phyloP scores from a whole-genome alignment of 2,329 filamentous ascomycete genomes.

The Cordyceps pruinosa region DNA sequence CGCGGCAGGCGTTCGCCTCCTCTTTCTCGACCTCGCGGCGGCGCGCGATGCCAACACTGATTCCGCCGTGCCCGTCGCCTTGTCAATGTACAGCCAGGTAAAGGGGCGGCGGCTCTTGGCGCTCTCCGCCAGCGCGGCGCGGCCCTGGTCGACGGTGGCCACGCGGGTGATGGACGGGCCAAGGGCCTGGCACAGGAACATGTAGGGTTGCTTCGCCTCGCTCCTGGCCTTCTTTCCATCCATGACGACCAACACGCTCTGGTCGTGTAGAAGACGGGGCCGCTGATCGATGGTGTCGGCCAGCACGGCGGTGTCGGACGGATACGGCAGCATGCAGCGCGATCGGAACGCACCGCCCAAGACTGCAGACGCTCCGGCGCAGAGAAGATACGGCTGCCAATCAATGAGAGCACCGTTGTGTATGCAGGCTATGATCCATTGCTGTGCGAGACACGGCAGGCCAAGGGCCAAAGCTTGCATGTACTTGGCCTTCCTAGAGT shows the following conservation, averaged over 20 bases:
- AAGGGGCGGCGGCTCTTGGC: slow-evolving; percentile 45
- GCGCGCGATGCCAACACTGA: slow-evolving; percentile 35
- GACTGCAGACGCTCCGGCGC: slow-evolving; percentile 71
- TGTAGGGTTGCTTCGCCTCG: slow-evolving; percentile 61
- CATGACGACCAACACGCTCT: slow-evolving; percentile 66
- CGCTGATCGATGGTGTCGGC: slow-evolving; percentile 50
- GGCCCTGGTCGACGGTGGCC: slow-evolving; percentile 58
- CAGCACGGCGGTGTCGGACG: slow-evolving; percentile 50
- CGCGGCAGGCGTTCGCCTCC: slow-evolving; percentile 24
- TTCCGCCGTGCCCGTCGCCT: slow-evolving; percentile 48
- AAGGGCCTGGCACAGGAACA: slow-evolving; percentile 73
- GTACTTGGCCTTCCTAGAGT: slow-evolving; percentile 84
- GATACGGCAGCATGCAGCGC: slow-evolving; percentile 57
- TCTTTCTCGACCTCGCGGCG: slow-evolving; percentile 30
- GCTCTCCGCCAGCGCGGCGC: slow-evolving; percentile 46
- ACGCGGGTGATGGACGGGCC: slow-evolving; percentile 66
- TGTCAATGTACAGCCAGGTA: slow-evolving; percentile 76
- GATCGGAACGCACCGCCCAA: slow-evolving; percentile 74
- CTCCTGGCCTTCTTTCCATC: slow-evolving; percentile 48
- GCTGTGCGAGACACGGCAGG: slow-evolving; percentile 74
- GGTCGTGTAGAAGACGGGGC: slow-evolving; percentile 55
- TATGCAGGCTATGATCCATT: slow-evolving; percentile 74
- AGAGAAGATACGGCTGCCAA: slow-evolving; percentile 77
- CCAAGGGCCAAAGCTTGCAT: slow-evolving; percentile 90
- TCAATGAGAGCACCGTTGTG: slow-evolving; percentile 54